These are phyloP conservation scores for Leishmania lainsoni DNA, from an alignment of 208 protist species.

Conservation along the genomic window DNA sequence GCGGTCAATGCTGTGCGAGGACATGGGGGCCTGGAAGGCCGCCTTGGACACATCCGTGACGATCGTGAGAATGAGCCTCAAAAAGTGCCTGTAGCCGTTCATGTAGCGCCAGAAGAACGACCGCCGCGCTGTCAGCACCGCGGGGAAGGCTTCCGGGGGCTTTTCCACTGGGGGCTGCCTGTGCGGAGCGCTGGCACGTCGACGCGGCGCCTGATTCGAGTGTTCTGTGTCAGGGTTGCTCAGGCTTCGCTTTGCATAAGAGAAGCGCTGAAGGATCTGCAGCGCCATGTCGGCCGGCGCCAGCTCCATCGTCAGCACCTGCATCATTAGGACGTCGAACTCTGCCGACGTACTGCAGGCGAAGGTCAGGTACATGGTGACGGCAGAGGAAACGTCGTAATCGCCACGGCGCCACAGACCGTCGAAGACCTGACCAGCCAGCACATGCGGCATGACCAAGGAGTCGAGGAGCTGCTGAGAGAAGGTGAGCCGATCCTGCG, in stretches of 20 bases:
- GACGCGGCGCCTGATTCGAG: neutral
- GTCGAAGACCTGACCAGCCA: slow-evolving; percentile 52
- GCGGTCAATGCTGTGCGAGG: slow-evolving; percentile 15
- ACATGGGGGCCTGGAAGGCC: slow-evolving; percentile 24
- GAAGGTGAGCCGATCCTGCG: slow-evolving; percentile 21
- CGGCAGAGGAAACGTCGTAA: slow-evolving; percentile 34
- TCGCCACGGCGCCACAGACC: slow-evolving; percentile 65
- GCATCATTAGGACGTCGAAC: slow-evolving; percentile 64
- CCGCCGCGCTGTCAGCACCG: neutral
- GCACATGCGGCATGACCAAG: slow-evolving; percentile 78
- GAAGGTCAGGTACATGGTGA: slow-evolving; percentile 39
- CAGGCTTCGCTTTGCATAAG: slow-evolving; percentile 24
- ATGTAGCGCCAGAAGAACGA: slow-evolving; percentile 10
- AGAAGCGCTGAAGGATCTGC: slow-evolving; percentile 73
- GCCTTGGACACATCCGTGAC: slow-evolving; percentile 43
- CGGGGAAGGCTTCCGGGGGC: neutral
- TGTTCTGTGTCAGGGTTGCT: neutral
- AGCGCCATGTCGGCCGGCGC: slow-evolving; percentile 55
- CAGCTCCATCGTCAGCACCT: slow-evolving; percentile 60
- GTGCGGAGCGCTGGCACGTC: neutral
- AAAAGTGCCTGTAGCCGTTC: slow-evolving; percentile 36
- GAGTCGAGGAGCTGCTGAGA: slow-evolving; percentile 62
- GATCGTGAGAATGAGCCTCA: slow-evolving; percentile 73
- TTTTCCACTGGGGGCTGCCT: neutral
- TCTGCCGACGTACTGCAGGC: slow-evolving; percentile 24